Conservation (phyloP, 306 rosid species). For the Ceratonia siliqua region DNA sequence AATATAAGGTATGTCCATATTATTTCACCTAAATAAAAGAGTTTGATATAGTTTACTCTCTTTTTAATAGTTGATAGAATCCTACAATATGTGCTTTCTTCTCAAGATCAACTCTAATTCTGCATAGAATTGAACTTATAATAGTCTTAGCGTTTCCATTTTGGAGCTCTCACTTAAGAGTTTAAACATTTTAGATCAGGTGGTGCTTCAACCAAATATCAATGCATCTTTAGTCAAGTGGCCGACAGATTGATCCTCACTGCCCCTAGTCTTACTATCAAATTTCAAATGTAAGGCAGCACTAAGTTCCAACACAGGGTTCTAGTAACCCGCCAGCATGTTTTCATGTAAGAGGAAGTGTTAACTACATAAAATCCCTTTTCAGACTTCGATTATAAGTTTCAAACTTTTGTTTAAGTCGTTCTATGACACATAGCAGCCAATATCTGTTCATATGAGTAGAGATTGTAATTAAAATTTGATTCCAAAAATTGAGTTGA, state of each 20-base stretch:
- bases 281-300: not conserved
- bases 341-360: not conserved
- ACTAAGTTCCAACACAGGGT: not conserved
- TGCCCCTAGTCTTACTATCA: not conserved
- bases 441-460: not conserved
- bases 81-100: too few species aligned
- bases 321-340: not conserved
- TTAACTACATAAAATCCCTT: not conserved
- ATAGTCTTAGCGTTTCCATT: not conserved
- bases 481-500: too few species aligned
- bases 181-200: not conserved
- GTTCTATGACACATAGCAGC: not conserved
- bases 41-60: not conserved
- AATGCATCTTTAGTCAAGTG: not conserved
- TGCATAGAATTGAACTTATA: not conserved
- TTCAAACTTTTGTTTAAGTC: not conserved
- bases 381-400: not conserved
- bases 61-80: too few species aligned
- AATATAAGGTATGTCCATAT: not conserved
- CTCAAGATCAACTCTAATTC: not conserved
- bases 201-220: not conserved
- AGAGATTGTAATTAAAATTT: too few species aligned
- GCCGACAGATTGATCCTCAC: not conserved
- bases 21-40: not conserved
- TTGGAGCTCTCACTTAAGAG: not conserved